Conservation (phyloP, 495 filamentous ascomycete species). For the Talaromyces proteolyticus region DNA sequence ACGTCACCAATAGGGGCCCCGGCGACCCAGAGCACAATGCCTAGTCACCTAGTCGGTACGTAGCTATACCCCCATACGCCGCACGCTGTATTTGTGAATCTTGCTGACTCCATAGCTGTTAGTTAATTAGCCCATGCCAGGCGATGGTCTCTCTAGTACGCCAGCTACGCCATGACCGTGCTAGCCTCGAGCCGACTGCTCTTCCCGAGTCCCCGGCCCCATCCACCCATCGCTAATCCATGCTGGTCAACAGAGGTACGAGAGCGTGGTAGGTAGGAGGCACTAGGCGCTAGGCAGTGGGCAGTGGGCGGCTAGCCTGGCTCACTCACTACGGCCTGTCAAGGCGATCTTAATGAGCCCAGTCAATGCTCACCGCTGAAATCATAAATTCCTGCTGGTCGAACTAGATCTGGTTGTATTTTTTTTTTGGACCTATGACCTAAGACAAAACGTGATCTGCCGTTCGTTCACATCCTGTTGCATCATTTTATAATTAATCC, state of each 20-base stretch:
- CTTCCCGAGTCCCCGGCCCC: neutral
- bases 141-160: neutral
- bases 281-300: too few species aligned
- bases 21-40: too few species aligned
- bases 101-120: too few species aligned
- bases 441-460: too few species aligned
- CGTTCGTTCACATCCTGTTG: neutral
- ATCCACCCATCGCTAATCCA: neutral
- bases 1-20: neutral
- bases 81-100: neutral
- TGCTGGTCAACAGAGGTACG: too few species aligned
- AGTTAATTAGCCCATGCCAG: too few species aligned
- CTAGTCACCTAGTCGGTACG: neutral
- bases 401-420: neutral
- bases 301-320: neutral
- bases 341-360: neutral
- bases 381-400: neutral
- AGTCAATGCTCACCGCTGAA: neutral
- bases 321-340: neutral
- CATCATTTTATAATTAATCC: neutral
- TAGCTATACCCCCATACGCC: neutral
- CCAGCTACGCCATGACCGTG: neutral
- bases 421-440: too few species aligned
- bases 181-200: neutral
- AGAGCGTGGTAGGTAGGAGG: too few species aligned